Percentiles rank a stretch among this genome's conserved stretches.
Evolutionary conservation across 139 green algal genomes (phyloP).

Genomic region (Haematococcus lacustris): DNA sequence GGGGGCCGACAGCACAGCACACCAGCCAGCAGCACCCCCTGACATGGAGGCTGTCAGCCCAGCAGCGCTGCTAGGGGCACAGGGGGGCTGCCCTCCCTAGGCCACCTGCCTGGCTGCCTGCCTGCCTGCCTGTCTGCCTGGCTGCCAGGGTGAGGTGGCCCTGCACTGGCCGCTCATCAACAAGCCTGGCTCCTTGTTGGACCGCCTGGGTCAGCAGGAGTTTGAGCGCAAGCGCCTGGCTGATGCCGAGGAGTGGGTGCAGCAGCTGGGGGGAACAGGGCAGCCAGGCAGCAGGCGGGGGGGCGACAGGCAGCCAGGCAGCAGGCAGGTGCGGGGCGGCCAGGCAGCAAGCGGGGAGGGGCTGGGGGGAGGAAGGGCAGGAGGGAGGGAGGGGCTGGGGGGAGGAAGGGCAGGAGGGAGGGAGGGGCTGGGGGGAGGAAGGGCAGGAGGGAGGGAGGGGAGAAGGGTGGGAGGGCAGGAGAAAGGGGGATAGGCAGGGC

Average conservation of each 20-base stretch:
- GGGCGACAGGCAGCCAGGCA: too few species aligned
- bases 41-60: neutral
- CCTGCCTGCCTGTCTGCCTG: neutral
- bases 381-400: too few species aligned
- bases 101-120: neutral
- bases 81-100: neutral
- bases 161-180: constrained; percentile 75
- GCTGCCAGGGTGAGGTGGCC: constrained; percentile 16
- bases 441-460: too few species aligned
- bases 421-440: too few species aligned
- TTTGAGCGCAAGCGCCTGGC: constrained; percentile 70
- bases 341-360: too few species aligned
- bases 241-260: constrained; percentile 36
- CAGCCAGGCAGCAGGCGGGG: too few species aligned
- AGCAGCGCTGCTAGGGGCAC: neutral
- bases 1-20: neutral
- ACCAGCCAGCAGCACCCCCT: neutral
- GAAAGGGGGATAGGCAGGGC: too few species aligned
- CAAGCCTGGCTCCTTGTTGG: constrained; percentile 44
- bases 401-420: too few species aligned
- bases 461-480: too few species aligned
- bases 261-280: neutral
- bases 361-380: too few species aligned
- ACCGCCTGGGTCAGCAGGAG: constrained; percentile 57
- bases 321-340: too few species aligned